These are phyloP conservation scores for Fusarium keratoplasticum DNA, from an alignment of 2,329 filamentous ascomycete genomes.

Conservation along the genomic window DNA sequence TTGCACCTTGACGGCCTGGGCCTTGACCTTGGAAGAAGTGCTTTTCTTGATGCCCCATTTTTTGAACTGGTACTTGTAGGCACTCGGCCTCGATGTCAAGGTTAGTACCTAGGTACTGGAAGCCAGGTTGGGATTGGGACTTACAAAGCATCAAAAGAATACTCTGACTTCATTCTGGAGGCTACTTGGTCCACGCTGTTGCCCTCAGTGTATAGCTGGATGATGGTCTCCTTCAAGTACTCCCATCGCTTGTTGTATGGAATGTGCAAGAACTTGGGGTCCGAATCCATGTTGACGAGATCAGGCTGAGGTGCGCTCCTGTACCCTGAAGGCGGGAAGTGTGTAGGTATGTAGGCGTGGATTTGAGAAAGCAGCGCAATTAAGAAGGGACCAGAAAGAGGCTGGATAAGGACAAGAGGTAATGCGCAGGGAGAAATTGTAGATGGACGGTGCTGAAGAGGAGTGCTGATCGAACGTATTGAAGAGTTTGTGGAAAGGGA, in stretches of 20 bases:
- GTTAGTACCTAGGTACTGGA: neutral
- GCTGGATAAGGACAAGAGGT: neutral
- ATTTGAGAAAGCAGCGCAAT: neutral
- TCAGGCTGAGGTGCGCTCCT: neutral
- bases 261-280: neutral
- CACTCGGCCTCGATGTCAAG: neutral
- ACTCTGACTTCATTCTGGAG: neutral
- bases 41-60: neutral
- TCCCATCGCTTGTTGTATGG: neutral
- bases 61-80: neutral
- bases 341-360: neutral
- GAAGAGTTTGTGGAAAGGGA: neutral
- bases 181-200: no score
- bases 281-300: neutral
- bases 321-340: neutral
- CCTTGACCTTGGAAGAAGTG: neutral
- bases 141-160: neutral
- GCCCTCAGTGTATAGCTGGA: neutral
- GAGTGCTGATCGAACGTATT: neutral
- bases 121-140: neutral
- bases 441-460: neutral
- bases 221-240: neutral
- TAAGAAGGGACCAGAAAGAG: neutral
- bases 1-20: accelerated
- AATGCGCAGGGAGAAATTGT: neutral